Conservation (phyloP, 805 yeast species). For the Middelhovenomyces tepae region DNA sequence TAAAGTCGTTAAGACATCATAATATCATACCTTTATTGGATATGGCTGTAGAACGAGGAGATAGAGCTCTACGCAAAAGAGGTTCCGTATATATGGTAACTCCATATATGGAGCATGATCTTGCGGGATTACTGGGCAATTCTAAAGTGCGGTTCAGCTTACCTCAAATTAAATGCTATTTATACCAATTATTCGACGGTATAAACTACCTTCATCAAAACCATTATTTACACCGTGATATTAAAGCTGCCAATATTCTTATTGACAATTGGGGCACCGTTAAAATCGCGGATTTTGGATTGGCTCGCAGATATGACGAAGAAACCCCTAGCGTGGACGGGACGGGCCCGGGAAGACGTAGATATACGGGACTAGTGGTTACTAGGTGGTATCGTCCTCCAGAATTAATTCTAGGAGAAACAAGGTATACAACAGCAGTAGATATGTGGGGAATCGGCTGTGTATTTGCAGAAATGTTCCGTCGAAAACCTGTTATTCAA, state of each 20-base stretch:
- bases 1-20: slow-evolving; percentile 58
- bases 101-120: slow-evolving; percentile 87
- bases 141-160: slow-evolving; percentile 52
- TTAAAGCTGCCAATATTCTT: slow-evolving; percentile 91
- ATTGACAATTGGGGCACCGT: slow-evolving; percentile 67
- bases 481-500: slow-evolving; percentile 69
- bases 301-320: slow-evolving; percentile 71
- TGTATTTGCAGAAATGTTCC: slow-evolving; percentile 85
- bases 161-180: slow-evolving; percentile 72
- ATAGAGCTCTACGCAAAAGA: slow-evolving; percentile 20
- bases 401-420: slow-evolving; percentile 78
- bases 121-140: slow-evolving; percentile 82
- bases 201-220: slow-evolving; percentile 66
- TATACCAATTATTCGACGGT: slow-evolving; percentile 72
- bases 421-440: slow-evolving; percentile 83
- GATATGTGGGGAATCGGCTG: slow-evolving; percentile 99
- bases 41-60: slow-evolving; percentile 51
- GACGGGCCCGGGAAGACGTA: slow-evolving; percentile 32
- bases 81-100: slow-evolving; percentile 70
- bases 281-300: slow-evolving; percentile 92
- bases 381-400: slow-evolving; percentile 98
- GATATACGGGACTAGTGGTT: slow-evolving; percentile 67
- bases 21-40: slow-evolving; percentile 74
- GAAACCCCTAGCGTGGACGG: slow-evolving; percentile 43
- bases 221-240: slow-evolving; percentile 73